Evolutionary conservation across 257 asterid species (phyloP).

Genomic region (Schizonepeta tenuifolia): DNA sequence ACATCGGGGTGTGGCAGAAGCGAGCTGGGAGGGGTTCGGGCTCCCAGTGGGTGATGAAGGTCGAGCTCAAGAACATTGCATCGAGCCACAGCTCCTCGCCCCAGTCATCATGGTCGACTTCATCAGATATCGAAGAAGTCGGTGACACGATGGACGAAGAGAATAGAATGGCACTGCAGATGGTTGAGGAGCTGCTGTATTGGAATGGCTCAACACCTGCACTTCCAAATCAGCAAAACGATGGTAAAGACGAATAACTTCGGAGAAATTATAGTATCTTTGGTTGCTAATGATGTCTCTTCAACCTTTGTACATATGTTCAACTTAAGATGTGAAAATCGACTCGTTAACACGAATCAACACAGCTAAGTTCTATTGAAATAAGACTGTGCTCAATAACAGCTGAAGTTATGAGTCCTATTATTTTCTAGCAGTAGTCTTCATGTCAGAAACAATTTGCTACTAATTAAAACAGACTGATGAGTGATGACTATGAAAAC

Average conservation of each 20-base stretch:
- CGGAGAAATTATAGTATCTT: neutral
- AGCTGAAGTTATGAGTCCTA: neutral
- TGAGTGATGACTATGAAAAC: neutral
- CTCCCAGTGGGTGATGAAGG: slow-evolving; percentile 70
- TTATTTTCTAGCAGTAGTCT: too few relatives aligned
- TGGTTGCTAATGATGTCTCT: neutral
- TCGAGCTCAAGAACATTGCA: slow-evolving; percentile 51
- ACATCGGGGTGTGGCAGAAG: slow-evolving; percentile 79
- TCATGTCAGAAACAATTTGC: too few relatives aligned
- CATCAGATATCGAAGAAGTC: slow-evolving; percentile 30
- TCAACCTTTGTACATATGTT: neutral
- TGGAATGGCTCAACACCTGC: slow-evolving; percentile 49
- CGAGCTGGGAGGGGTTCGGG: slow-evolving; percentile 55
- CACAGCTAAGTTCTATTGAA: slow-evolving; percentile 18
- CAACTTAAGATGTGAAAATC: neutral
- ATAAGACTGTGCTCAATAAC: slow-evolving; percentile 15
- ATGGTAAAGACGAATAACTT: slow-evolving; percentile 1
- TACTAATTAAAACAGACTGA: too few relatives aligned
- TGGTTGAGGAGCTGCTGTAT: slow-evolving; percentile 82
- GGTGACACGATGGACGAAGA: slow-evolving; percentile 59
- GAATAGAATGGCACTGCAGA: slow-evolving; percentile 72
- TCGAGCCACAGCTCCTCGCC: slow-evolving; percentile 12
- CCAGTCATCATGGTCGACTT: slow-evolving; percentile 30
- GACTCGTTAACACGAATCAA: neutral
- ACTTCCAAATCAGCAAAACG: slow-evolving; percentile 27